Evolutionary conservation across 805 yeast genomes (phyloP).

Genomic region (Candida nonsorbophila): DNA sequence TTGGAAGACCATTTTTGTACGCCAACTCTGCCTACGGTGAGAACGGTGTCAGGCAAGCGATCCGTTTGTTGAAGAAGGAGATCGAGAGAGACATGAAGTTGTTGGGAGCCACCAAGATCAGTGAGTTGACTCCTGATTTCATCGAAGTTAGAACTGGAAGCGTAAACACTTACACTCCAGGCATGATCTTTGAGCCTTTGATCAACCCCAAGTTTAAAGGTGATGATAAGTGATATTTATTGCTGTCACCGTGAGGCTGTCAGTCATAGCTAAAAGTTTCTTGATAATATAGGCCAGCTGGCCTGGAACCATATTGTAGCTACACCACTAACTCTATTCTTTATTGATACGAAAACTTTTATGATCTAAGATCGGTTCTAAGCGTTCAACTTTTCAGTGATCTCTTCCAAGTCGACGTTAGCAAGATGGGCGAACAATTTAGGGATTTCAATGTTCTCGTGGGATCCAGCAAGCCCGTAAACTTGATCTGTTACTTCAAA

Average conservation of each 20-base stretch:
- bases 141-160: too few species aligned
- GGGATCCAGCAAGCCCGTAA: constrained; percentile 2
- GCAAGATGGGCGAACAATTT: constrained; percentile 2
- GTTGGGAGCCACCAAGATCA: constrained; percentile 63
- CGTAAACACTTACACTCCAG: too few species aligned
- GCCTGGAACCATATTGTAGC: too few species aligned
- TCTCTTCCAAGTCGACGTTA: constrained; percentile 3
- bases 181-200: too few species aligned
- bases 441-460: constrained; percentile 3
- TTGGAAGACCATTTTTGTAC: constrained; percentile 63
- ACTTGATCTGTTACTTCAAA: not conserved
- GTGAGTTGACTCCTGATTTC: constrained; percentile 38
- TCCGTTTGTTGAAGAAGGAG: constrained; percentile 63
- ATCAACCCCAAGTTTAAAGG: too few species aligned
- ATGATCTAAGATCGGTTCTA: too few species aligned
- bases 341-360: too few species aligned
- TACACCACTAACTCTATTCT: too few species aligned
- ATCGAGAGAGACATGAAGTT: constrained; percentile 75
- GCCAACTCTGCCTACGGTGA: constrained; percentile 62
- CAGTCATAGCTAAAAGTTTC: too few species aligned
- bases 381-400: constrained; percentile 1
- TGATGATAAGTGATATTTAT: too few species aligned
- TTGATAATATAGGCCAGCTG: too few species aligned
- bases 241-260: too few species aligned
- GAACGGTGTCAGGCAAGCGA: constrained; percentile 55